A percentile compares a stretch with the other conserved stretches of the same genome.
phyloP scores from a whole-genome alignment of 2,329 filamentous ascomycete species.

The Fusarium sp. region DNA sequence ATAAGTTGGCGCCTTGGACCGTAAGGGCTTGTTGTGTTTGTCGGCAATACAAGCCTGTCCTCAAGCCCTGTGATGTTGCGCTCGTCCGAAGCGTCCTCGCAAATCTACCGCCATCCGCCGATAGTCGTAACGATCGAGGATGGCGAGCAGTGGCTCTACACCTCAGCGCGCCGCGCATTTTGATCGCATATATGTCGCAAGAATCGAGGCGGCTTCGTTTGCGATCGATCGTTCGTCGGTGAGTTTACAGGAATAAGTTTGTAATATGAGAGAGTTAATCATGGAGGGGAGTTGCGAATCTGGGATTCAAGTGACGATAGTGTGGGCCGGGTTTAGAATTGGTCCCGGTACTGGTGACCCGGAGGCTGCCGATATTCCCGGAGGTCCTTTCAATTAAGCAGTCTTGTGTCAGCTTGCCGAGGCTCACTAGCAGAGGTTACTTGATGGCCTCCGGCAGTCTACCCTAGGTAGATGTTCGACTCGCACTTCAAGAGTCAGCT shows the following conservation, averaged over 20 bases:
- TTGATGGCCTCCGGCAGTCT: conserved; percentile 10
- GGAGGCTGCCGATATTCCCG: conserved; percentile 33
- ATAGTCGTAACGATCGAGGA: conserved; percentile 13
- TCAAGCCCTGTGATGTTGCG: conserved; percentile 20
- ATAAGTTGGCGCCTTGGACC: neutral
- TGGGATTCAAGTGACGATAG: conserved; percentile 38
- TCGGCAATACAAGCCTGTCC: conserved; percentile 5
- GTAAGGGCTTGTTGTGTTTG: neutral
- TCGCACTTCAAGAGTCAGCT: neutral
- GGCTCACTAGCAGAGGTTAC: conserved; percentile 24
- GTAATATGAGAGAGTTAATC: conserved; percentile 12
- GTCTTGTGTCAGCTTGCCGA: conserved; percentile 3
- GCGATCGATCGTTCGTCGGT: conserved; percentile 7
- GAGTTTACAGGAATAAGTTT: conserved; percentile 9
- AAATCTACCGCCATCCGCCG: conserved; percentile 27
- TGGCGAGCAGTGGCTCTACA: conserved; percentile 30
- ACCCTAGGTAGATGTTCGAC: conserved; percentile 30
- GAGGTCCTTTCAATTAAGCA: conserved; percentile 37
- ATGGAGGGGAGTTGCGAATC: conserved; percentile 38
- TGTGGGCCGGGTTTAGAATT: conserved; percentile 43
- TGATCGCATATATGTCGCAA: conserved; percentile 11
- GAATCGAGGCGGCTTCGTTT: neutral
- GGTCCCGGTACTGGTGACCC: conserved; percentile 32
- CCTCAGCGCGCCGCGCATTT: conserved; percentile 32
- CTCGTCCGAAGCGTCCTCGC: conserved; percentile 36